Base-by-base conservation (phyloP, 805 yeast species). In the Teunomyces tritomae region DNA sequence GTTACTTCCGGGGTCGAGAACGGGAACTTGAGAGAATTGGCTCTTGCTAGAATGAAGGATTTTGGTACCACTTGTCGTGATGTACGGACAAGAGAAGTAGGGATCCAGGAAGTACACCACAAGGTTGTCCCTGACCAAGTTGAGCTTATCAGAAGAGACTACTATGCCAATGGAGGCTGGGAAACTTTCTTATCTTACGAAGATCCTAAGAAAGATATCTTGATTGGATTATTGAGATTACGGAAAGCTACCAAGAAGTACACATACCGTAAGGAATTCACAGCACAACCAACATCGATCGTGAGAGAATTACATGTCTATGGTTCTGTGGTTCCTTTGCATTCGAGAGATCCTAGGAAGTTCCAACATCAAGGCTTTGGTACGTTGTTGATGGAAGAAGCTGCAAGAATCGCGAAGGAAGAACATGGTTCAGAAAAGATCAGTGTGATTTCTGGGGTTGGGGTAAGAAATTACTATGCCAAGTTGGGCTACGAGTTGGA, bases 281-380 rank as follows among this genome's bases (percentile, higher is more conserved):
- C 82, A 0, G 67, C 74, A 8, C 96, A 90, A 68, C 92, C 84
- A 50, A 88, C 97, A 0, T 89, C 97, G 2, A 83, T 94, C 46
- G 97, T 94, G n/a, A 82, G 99, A 68, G 99, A 94, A 66, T 74
- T 94, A 55, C 99, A 94, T 60, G 99, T 94, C 28, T 94, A 94
- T 61, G 99, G 99, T 10, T 87, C 96, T 3, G 99, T 91, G 14
- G 99, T 94, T 16, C 98, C 99, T 3, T 70, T 94, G 49, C 99
- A 94, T 65, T 87, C 95, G 3, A 79, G 98, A 56, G 99, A 94
- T 68, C 99, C 99, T 40, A 80, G 96, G 61, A 94, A 94, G 68
- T 94, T 94, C 75, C 99, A 94, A 72, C 99, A 94, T 73, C 99
- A 94, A 75, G 99, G 99, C 16, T 94, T 92, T 65, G 99, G 99